A percentile compares a stretch with the other conserved stretches of the same genome.
These are phyloP conservation scores for Pichia inconspicua DNA, from an alignment of 1,139 yeast genomes.

Conservation along the genomic window DNA sequence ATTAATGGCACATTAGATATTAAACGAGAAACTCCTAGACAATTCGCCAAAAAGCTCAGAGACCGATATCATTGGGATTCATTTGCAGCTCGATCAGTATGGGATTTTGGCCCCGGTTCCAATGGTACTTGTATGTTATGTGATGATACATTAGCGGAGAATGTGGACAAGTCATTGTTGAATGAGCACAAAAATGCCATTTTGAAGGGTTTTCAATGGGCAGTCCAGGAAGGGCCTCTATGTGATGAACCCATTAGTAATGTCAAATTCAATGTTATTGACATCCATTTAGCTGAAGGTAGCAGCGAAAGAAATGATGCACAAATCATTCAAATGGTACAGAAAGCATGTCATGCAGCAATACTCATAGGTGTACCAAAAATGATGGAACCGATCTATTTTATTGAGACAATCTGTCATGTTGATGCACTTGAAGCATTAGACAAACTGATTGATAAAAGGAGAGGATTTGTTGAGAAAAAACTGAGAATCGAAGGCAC, in stretches of 20 bases:
- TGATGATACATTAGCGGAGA: conserved; percentile 73
- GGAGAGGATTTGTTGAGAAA: conserved; percentile 52
- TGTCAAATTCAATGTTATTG: conserved; percentile 65
- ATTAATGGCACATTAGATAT: conserved; percentile 36
- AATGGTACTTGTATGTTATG: conserved; percentile 52
- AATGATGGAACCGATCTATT: conserved; percentile 75
- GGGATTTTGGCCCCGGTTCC: conserved; percentile 68
- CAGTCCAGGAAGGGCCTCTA: conserved; percentile 78
- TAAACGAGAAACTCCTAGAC: conserved; percentile 17
- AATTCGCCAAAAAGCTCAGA: conserved; percentile 49
- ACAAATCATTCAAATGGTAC: conserved; percentile 73
- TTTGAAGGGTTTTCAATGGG: conserved; percentile 77
- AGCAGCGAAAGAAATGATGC: conserved; percentile 50
- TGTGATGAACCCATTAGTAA: conserved; percentile 76
- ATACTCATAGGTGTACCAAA: conserved; percentile 72
- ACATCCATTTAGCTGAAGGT: conserved; percentile 45
- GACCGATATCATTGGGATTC: conserved; percentile 72
- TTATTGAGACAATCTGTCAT: conserved; percentile 42
- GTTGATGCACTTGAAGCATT: conserved; percentile 44
- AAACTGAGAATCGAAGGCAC: conserved; percentile 68
- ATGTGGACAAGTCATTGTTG: conserved; percentile 53
- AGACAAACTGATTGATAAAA: conserved; percentile 28
- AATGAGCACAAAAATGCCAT: conserved; percentile 45
- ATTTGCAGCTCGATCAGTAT: conserved; percentile 70
- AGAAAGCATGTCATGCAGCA: conserved; percentile 82